phyloP scores from a whole-genome alignment of 805 yeast genomes.

The Monosporozyma siamensis region DNA sequence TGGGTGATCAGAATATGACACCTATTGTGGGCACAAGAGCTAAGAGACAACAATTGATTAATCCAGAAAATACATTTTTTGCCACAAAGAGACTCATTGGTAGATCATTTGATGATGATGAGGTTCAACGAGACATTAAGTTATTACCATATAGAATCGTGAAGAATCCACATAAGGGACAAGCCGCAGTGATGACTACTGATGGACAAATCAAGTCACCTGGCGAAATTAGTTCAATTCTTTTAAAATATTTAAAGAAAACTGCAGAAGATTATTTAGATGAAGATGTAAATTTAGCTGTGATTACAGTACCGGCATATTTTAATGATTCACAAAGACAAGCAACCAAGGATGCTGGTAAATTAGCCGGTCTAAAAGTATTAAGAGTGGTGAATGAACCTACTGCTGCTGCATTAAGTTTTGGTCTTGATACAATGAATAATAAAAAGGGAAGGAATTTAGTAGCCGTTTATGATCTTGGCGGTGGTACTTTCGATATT shows the following conservation, averaged over 20 bases:
- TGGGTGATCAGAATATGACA: conserved; percentile 5
- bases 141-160: conserved; percentile 57
- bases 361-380: conserved; percentile 65
- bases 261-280: conserved; percentile 53
- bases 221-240: conserved; percentile 59
- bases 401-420: conserved; percentile 79
- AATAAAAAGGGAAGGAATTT: conserved; percentile 29
- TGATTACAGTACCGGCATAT: conserved; percentile 78
- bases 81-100: conserved; percentile 81
- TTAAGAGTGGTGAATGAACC: conserved; percentile 75
- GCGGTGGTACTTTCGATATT: conserved; percentile 82
- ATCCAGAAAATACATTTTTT: conserved; percentile 68
- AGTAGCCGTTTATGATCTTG: conserved; percentile 56
- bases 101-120: conserved; percentile 55
- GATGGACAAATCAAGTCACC: conserved; percentile 46
- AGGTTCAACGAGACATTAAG: conserved; percentile 57
- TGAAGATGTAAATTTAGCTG: conserved; percentile 54
- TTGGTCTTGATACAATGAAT: conserved; percentile 51
- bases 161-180: conserved; percentile 43
- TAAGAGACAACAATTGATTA: conserved; percentile 65
- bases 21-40: conserved; percentile 61
- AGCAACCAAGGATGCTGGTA: conserved; percentile 75
- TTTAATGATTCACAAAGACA: conserved; percentile 76
- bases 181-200: conserved; percentile 53
- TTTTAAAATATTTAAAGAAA: conserved; percentile 55